phyloP scores from a whole-genome alignment of 2,329 filamentous ascomycete genomes.

The Colletotrichum sp. region DNA sequence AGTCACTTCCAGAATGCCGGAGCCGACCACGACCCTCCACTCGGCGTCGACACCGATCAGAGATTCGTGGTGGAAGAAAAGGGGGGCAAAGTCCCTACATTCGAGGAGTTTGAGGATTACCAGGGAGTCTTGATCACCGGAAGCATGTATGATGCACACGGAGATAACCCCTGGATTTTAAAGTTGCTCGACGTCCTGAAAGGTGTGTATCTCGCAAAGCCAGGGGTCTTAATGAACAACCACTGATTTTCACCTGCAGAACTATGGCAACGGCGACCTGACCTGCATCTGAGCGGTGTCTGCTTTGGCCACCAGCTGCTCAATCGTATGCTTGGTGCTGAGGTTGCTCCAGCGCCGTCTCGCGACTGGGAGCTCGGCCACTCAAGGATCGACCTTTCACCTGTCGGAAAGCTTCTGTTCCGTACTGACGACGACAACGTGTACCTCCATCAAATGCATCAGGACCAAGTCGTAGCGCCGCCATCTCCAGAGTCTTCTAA shows the following conservation, averaged over 20 bases:
- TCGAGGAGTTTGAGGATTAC: constrained; percentile 61
- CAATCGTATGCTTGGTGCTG: constrained; percentile 71
- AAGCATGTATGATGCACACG: constrained; percentile 72
- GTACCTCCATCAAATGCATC: constrained; percentile 81
- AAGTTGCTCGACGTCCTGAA: constrained; percentile 66
- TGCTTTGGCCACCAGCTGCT: constrained; percentile 87
- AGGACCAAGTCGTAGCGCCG: constrained; percentile 70
- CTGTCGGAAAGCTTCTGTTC: constrained; percentile 72
- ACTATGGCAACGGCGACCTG: constrained; percentile 54
- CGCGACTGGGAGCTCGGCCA: constrained; percentile 79
- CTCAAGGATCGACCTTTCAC: constrained; percentile 66
- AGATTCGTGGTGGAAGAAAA: constrained; percentile 58
- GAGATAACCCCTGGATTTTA: constrained; percentile 74
- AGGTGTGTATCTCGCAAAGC: constrained; percentile 31
- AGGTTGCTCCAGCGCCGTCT: constrained; percentile 66
- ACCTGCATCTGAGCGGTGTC: constrained; percentile 70
- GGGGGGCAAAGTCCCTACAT: constrained; percentile 50
- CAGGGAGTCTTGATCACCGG: constrained; percentile 80
- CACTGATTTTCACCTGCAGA: constrained; percentile 29
- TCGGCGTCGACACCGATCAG: constrained; percentile 60
- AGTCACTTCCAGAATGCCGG: constrained; percentile 57
- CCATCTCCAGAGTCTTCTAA: constrained; percentile 55
- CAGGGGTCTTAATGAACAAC: not conserved
- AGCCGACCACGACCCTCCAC: constrained; percentile 53
- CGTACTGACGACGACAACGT: constrained; percentile 53